Evolutionary conservation across 2,329 filamentous ascomycete species (phyloP), one percentile per base, ranked within the genome.

Genomic region (Trichoderma atroviride): DNA sequence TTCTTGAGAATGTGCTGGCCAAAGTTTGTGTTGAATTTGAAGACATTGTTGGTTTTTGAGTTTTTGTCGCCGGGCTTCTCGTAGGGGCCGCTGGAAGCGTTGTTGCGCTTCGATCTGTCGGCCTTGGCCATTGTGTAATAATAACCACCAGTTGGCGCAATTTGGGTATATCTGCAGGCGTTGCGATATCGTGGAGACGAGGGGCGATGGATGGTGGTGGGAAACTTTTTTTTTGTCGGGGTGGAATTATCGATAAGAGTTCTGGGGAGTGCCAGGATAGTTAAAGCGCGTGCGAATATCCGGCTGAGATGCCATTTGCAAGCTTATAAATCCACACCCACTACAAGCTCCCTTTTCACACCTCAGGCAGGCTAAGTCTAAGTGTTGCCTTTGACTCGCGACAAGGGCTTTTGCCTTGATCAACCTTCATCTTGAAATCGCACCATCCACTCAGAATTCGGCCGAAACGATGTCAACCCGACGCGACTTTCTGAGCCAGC

Each of bases 21-120:
- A 73, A 96, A 88, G 79, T 95, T 85, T 75, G 92, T 96, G 84
- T 97, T 97, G 89, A 97, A 97, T 80, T 96, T 97, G 88, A 98
- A 98, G 81, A 97, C 93, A 75, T 92, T 94, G 83, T 97, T 94
- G 76, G 84, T 84, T 69, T 71, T 73, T n/a, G 73, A 66, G 68
- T 69, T 71, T 58, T 69, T 69, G 63, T 73, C 70, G 70, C 72
- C 71, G 19, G 79, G 78, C 67, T 82, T 79, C 29, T 85, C 82
- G 74, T 85, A 85, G 0, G 80, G 80, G 1, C 76, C 76, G 33
- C 78, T 77, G 68, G 82, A 79, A 70, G 81, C 81, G 78, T 80
- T 77, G 73, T 85, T 82, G 78, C 86, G 86, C 81, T 88, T 88
- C 68, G 79, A 76, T n/a, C 80, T 78, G 71, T 83, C 83, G 56